Evolutionary conservation across 768 basidiomycete genomes (phyloP).

Genomic region (Kwoniella pini): DNA sequence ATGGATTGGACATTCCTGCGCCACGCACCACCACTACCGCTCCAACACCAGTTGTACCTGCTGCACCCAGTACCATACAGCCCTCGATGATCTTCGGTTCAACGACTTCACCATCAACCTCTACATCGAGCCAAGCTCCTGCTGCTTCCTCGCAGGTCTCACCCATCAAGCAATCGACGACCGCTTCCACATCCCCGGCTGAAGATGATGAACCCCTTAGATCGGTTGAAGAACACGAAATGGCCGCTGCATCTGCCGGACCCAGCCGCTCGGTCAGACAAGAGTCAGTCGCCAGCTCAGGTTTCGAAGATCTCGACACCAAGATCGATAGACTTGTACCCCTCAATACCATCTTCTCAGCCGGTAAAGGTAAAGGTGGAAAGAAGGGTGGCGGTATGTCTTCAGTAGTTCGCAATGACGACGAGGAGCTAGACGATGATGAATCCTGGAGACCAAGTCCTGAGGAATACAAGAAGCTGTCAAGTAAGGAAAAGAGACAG

Average conservation of each 20-base stretch:
- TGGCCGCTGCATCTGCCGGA: conserved; percentile 4
- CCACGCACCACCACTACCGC: not conserved
- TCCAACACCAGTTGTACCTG: not conserved
- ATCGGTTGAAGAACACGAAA: conserved; percentile 32
- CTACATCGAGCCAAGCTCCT: conserved; percentile 1
- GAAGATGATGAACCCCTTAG: conserved; percentile 31
- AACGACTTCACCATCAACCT: not conserved
- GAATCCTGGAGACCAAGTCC: conserved; percentile 58
- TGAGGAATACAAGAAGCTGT: conserved; percentile 94
- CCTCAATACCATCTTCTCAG: conserved; percentile 50
- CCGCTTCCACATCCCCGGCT: conserved; percentile 6
- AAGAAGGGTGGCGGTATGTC: conserved; percentile 55
- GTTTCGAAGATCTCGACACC: conserved; percentile 25
- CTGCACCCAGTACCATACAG: conserved; percentile 23
- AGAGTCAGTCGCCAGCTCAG: conserved; percentile 17
- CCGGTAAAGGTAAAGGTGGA: conserved; percentile 54
- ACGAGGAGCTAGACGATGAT: conserved; percentile 52
- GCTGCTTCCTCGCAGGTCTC: conserved; percentile 2
- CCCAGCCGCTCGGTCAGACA: conserved; percentile 18
- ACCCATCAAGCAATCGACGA: not conserved
- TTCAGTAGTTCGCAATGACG: conserved; percentile 48
- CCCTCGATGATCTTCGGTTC: conserved; percentile 33
- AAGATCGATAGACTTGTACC: conserved; percentile 40
- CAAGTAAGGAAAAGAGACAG: conserved; percentile 93
- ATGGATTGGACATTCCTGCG: conserved; percentile 25